phyloP scores from a whole-genome alignment of 2,329 filamentous ascomycete genomes.

The Alternaria atra region DNA sequence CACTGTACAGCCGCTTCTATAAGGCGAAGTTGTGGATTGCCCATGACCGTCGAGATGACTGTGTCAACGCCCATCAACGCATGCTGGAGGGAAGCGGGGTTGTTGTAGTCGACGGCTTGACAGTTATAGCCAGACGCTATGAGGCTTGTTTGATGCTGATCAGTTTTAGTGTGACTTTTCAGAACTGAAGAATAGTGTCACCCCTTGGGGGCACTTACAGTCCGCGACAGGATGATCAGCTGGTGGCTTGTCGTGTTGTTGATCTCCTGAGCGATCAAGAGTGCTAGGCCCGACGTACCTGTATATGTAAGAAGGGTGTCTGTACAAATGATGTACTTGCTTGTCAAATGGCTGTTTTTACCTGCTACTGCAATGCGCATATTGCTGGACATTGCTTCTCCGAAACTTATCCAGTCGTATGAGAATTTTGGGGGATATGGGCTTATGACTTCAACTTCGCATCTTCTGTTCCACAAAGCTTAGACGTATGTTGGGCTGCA shows the following conservation, averaged over 20 bases:
- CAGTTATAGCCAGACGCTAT: slow-evolving; percentile 70
- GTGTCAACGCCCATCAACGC: slow-evolving; percentile 76
- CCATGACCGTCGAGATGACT: slow-evolving; percentile 77
- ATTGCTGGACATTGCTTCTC: slow-evolving; percentile 45
- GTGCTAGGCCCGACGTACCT: slow-evolving; percentile 68
- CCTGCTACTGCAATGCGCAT: slow-evolving; percentile 69
- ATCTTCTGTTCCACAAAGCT: slow-evolving; percentile 12
- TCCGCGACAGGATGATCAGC: slow-evolving; percentile 74
- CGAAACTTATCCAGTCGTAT: neutral
- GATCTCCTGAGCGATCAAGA: slow-evolving; percentile 67
- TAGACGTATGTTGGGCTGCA: slow-evolving; percentile 12
- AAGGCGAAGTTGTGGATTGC: slow-evolving; percentile 71
- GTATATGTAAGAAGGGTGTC: neutral
- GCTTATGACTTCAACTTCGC: neutral
- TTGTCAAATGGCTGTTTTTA: neutral
- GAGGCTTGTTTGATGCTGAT: slow-evolving; percentile 64
- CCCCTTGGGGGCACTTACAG: slow-evolving; percentile 55
- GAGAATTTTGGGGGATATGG: neutral
- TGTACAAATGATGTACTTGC: neutral
- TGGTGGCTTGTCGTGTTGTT: slow-evolving; percentile 70
- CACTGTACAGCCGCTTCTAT: slow-evolving; percentile 74
- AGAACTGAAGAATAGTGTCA: neutral
- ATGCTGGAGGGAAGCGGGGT: slow-evolving; percentile 67
- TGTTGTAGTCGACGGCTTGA: slow-evolving; percentile 72
- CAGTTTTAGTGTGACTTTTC: slow-evolving; percentile 17